These are phyloP conservation scores for Penicillium glabrum DNA, from an alignment of 2,329 filamentous ascomycete genomes.

Conservation along the genomic window DNA sequence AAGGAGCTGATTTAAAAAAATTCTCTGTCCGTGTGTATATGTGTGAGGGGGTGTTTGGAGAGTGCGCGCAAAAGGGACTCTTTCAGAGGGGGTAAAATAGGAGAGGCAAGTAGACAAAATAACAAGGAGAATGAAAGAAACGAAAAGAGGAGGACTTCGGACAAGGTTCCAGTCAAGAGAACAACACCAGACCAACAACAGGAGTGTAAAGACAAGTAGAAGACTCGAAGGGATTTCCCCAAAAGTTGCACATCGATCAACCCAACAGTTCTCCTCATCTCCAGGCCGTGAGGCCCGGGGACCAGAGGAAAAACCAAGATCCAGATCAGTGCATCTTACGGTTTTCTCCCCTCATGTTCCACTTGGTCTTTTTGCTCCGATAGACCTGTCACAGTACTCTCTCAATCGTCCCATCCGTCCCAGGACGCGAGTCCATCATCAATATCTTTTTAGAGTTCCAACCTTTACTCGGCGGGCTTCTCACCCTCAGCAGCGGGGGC, in stretches of 20 bases:
- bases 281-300: constrained; percentile 7
- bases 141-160: constrained; percentile 14
- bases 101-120: constrained; percentile 29
- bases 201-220: constrained; percentile 6
- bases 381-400: constrained; percentile 15
- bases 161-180: constrained; percentile 11
- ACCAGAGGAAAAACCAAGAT: constrained; percentile 6
- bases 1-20: constrained; percentile 29
- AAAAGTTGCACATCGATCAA: not conserved
- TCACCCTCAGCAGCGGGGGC: constrained; percentile 41
- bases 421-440: constrained; percentile 34
- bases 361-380: constrained; percentile 7
- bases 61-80: constrained; percentile 29
- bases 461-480: constrained; percentile 47
- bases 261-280: not conserved
- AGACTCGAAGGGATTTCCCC: not conserved
- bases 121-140: constrained; percentile 29
- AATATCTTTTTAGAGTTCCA: constrained; percentile 29
- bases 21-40: constrained; percentile 26
- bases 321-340: not conserved
- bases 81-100: constrained; percentile 23
- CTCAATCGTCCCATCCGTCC: constrained; percentile 21
- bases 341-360: not conserved
- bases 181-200: constrained; percentile 8
- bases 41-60: constrained; percentile 21